Evolutionary conservation across 2,329 filamentous ascomycete species (phyloP), one percentile per base, ranked within the genome.

Genomic region (Claviceps pazoutovae): DNA sequence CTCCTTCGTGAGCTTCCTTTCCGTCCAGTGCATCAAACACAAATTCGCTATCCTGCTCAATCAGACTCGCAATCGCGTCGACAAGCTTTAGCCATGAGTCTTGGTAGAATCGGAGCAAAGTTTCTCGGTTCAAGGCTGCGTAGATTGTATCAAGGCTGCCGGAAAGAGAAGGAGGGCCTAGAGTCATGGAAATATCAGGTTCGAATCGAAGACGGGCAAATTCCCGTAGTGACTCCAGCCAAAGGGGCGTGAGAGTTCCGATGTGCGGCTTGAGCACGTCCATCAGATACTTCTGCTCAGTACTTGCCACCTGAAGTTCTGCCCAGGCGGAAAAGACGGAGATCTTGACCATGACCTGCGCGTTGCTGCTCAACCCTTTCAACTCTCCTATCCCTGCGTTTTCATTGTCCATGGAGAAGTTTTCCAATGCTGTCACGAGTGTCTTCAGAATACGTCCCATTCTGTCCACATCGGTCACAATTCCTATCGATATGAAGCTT

Each of bases 371-470:
- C 17, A 98, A 79, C 0, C 88, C 88, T 67, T 88, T 88, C 5
- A 98, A 74, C 58, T 98, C 94, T 16, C 93, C 93, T 62, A 98
- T 97, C 21, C 88, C 82, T 0, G 86, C 88, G 44, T 84, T 85
- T 60, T 94, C 86, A 1, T 79, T 75, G 55, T 94, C 87, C 46
- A 78, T 82, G 2, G 88, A 88, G 62, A 97, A 95, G 66, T 91
- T 95, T 61, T 97, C 91, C 1, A 98, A 75, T 0, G 90, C 90
- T 44, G 84, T 84, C 5, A 96, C 87, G 2, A 98, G 76, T 1
- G 95, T 85, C 70, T 96, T 97, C 52, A 98, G 76, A 50, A 98
- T 98, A 52, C 93, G 84, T 21, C 93, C 93, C 93, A 98, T 98
- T n/a, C 93, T 82, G 59, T 98, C 94, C 8, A 97, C 82, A 66